Conservation (phyloP, 306 rosid genomes). For the Lathyrus aphaca region DNA sequence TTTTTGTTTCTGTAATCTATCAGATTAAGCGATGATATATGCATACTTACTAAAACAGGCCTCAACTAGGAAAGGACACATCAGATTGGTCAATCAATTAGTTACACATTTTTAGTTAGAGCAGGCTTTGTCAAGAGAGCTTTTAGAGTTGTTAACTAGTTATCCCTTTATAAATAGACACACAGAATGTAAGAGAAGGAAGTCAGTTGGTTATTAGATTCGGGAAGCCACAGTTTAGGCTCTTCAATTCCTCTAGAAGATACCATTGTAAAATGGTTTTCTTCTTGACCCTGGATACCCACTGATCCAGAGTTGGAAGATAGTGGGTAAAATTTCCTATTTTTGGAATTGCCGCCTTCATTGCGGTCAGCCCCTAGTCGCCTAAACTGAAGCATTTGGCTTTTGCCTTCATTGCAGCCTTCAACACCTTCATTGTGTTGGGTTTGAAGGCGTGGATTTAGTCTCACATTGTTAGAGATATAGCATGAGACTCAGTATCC, state of each 20-base stretch:
- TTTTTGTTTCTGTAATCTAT: constrained; percentile 25
- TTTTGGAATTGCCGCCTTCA: no score
- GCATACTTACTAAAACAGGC: constrained; percentile 14
- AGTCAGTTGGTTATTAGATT: not conserved
- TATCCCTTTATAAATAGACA: not conserved
- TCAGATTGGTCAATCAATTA: constrained; percentile 4
- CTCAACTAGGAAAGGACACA: not conserved
- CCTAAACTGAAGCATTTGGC: no score
- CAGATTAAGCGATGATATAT: constrained; percentile 11
- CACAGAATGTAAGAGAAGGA: not conserved
- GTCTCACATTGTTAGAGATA: no score
- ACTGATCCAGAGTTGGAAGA: not conserved
- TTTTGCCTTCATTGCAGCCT: no score
- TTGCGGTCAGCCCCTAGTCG: no score
- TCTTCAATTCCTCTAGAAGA: constrained; percentile 3
- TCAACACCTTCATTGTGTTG: no score
- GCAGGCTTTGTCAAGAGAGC: not conserved
- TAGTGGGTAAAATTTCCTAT: not conserved
- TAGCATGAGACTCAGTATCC: no score
- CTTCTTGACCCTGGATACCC: not conserved
- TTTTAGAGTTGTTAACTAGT: not conserved
- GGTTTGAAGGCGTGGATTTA: no score
- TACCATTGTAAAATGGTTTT: not conserved
- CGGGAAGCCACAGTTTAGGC: not conserved
- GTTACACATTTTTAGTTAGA: constrained; percentile 4